Evolutionary conservation across 495 filamentous ascomycete species (phyloP).

Genomic region (Endocarpon pusillum): DNA sequence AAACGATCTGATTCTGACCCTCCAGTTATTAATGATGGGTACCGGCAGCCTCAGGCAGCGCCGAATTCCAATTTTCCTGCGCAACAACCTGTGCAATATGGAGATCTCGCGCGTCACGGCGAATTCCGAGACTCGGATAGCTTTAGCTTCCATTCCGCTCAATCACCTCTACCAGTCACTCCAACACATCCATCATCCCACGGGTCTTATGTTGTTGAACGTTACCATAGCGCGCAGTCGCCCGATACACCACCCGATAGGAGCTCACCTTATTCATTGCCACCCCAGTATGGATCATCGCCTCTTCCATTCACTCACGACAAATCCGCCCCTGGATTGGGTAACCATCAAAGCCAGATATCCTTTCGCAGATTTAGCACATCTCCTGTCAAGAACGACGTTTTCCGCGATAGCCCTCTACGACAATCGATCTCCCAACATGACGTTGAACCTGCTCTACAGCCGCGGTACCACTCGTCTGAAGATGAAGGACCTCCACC

Average conservation of each 20-base stretch:
- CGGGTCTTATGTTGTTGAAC: neutral
- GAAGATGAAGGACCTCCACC: conserved; percentile 36
- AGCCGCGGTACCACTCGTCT: conserved; percentile 8
- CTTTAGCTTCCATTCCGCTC: no score
- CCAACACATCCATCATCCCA: no score
- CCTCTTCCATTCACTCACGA: neutral
- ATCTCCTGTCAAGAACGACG: neutral
- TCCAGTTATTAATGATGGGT: no score
- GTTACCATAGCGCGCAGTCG: neutral
- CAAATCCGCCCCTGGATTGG: conserved; percentile 3
- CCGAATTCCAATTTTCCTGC: no score
- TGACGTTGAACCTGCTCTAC: conserved; percentile 21
- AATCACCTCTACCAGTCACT: no score
- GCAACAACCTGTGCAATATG: no score
- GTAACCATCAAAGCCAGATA: conserved; percentile 1
- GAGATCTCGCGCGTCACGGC: no score
- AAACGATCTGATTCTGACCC: no score
- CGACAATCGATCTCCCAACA: conserved; percentile 11
- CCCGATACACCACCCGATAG: neutral
- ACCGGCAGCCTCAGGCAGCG: no score
- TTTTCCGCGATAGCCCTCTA: conserved; percentile 6
- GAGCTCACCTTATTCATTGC: neutral
- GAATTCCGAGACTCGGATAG: no score
- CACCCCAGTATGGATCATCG: neutral
- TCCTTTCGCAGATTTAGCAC: neutral